A percentile compares a stretch with the other conserved stretches of the same genome.
phyloP scores from a whole-genome alignment of 2,329 filamentous ascomycete species.

The Alternaria tenuissima region DNA sequence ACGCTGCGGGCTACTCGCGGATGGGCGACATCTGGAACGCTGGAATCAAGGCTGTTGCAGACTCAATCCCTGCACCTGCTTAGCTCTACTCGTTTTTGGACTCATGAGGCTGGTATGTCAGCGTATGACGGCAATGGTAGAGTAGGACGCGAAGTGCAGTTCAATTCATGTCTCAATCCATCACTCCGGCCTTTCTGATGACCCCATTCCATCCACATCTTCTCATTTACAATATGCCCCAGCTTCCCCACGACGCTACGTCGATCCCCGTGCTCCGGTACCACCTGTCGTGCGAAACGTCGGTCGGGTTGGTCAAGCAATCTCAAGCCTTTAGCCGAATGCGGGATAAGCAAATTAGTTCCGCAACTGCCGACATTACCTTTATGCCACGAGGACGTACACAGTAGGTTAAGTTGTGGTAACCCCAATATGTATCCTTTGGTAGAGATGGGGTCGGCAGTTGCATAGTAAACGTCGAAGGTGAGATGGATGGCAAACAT shows the following conservation, averaged over 20 bases:
- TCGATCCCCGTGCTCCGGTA: conserved; percentile 13
- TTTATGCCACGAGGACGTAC: background rate
- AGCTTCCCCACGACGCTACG: background rate
- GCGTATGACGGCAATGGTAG: background rate
- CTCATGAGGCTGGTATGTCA: background rate
- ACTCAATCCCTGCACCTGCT: conserved; percentile 7
- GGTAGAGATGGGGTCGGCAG: conserved; percentile 8
- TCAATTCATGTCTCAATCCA: background rate
- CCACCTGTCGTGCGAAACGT: conserved; percentile 1
- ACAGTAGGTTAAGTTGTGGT: background rate
- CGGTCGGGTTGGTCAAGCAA: conserved; percentile 17
- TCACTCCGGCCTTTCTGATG: background rate
- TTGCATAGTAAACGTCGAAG: background rate
- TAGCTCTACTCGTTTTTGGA: background rate
- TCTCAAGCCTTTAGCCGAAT: conserved; percentile 28
- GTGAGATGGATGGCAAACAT: background rate
- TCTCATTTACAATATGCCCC: background rate
- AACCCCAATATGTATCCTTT: conserved; percentile 5
- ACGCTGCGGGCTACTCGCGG: conserved; percentile 36
- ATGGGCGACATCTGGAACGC: conserved; percentile 43
- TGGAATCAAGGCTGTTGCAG: conserved; percentile 18
- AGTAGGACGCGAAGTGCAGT: background rate
- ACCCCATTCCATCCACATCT: background rate
- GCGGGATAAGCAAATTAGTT: conserved; percentile 15
- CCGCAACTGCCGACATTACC: conserved; percentile 18